These are phyloP conservation scores for Candida freyschussii DNA, from an alignment of 1,139 yeast species.

Conservation along the genomic window DNA sequence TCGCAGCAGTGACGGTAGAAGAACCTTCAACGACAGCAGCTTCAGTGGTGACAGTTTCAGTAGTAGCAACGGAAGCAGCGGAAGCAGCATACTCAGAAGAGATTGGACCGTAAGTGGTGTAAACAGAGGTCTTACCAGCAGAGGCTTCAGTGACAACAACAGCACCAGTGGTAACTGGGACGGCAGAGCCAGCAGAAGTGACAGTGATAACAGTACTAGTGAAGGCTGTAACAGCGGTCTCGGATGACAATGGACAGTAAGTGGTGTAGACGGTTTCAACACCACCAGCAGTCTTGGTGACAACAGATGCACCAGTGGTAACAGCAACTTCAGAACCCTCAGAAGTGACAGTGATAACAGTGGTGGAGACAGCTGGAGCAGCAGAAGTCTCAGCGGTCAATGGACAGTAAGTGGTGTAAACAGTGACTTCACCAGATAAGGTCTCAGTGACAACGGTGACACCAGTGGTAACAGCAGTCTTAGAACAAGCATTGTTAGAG, in stretches of 20 bases:
- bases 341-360: slow-evolving; percentile 14
- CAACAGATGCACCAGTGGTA: slow-evolving; percentile 12
- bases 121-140: slow-evolving; percentile 5
- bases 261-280: slow-evolving; percentile 30
- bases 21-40: slow-evolving; percentile 8
- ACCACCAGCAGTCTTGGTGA: slow-evolving; percentile 17
- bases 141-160: slow-evolving; percentile 10
- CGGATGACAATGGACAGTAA: slow-evolving; percentile 29
- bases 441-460: slow-evolving; percentile 25
- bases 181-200: slow-evolving; percentile 6
- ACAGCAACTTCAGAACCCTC: too few species aligned
- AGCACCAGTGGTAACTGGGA: slow-evolving; percentile 3
- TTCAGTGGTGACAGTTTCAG: slow-evolving; percentile 3
- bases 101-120: slow-evolving; percentile 7
- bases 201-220: slow-evolving; percentile 6
- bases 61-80: slow-evolving; percentile 4
- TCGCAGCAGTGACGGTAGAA: slow-evolving; percentile 2
- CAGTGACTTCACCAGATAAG: slow-evolving; percentile 25
- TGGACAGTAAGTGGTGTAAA: slow-evolving; percentile 34
- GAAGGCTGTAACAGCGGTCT: slow-evolving; percentile 3
- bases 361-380: slow-evolving; percentile 5
- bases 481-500: slow-evolving; percentile 31
- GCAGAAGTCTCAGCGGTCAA: slow-evolving; percentile 11
- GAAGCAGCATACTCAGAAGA: slow-evolving; percentile 6
- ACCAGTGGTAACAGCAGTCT: slow-evolving; percentile 14